These are phyloP conservation scores for Fusarium luffae DNA, from an alignment of 2,329 filamentous ascomycete genomes.

Conservation along the genomic window DNA sequence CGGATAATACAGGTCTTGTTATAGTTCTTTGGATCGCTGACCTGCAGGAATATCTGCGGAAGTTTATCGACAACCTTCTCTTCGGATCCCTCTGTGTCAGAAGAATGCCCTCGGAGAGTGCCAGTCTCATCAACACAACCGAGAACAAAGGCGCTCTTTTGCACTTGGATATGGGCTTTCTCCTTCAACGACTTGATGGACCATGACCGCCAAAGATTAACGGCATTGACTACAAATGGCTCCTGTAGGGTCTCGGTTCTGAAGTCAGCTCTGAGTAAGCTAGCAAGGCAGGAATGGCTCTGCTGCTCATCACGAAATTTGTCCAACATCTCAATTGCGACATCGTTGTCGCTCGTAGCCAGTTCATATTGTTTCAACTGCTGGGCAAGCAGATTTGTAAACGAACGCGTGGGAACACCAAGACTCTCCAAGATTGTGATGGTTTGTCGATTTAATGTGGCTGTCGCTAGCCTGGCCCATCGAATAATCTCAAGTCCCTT, in stretches of 20 bases:
- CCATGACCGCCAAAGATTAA: constrained; percentile 89
- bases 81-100: constrained; percentile 54
- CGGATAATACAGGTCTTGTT: constrained; percentile 72
- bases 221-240: constrained; percentile 82
- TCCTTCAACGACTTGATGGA: constrained; percentile 91
- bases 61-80: constrained; percentile 63
- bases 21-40: constrained; percentile 68
- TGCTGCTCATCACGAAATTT: constrained; percentile 88
- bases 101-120: constrained; percentile 76
- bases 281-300: constrained; percentile 77
- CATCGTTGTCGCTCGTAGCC: constrained; percentile 73
- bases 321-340: constrained; percentile 75
- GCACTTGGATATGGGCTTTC: constrained; percentile 85
- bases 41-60: constrained; percentile 90
- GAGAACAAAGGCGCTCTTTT: constrained; percentile 86
- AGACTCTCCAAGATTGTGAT: constrained; percentile 86
- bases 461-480: constrained; percentile 78
- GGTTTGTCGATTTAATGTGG: constrained; percentile 88
- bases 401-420: constrained; percentile 74
- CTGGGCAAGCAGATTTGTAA: constrained; percentile 72
- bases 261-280: constrained; percentile 84
- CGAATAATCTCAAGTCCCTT: constrained; percentile 87
- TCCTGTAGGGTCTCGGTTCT: constrained; percentile 70
- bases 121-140: constrained; percentile 89
- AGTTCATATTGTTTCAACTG: constrained; percentile 76